These are phyloP conservation scores for Hypoxylon sp. DNA, from an alignment of 2,329 filamentous ascomycete species.

Conservation along the genomic window DNA sequence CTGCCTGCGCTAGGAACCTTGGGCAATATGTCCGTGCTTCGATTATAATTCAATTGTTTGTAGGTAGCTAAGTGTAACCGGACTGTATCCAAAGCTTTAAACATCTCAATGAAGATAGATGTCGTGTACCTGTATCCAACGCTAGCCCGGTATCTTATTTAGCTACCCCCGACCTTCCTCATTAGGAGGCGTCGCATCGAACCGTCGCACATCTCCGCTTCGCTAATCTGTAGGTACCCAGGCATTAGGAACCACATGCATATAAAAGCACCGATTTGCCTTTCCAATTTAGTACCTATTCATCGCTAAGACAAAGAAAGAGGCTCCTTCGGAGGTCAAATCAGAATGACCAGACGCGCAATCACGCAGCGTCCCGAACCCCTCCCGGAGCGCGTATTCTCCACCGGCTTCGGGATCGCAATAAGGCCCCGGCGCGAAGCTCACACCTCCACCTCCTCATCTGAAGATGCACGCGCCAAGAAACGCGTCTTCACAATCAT, in stretches of 20 bases:
- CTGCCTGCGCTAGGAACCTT: too few species aligned
- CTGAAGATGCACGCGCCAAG: constrained; percentile 32
- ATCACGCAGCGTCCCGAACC: constrained; percentile 26
- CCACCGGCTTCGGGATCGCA: constrained; percentile 50
- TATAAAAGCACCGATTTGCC: background rate
- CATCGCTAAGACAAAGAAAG: background rate
- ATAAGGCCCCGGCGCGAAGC: constrained; percentile 44
- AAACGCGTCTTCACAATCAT: constrained; percentile 54
- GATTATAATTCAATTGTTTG: too few species aligned
- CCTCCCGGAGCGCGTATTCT: constrained; percentile 47
- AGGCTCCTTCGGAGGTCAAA: background rate
- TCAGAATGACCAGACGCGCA: constrained; percentile 46
- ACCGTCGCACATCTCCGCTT: constrained; percentile 21
- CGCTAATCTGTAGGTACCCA: background rate
- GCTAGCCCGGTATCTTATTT: background rate
- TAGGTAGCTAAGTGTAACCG: background rate
- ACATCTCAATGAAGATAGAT: background rate
- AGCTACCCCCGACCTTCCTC: constrained; percentile 24
- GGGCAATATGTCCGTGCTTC: too few species aligned
- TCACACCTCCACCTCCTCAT: constrained; percentile 6
- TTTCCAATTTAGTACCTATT: background rate
- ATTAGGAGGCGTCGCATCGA: constrained; percentile 15
- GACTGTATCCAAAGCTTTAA: background rate
- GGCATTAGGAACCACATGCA: background rate
- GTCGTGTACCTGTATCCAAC: background rate